phyloP scores from a whole-genome alignment of 31 red algal species.

The Porphyra umbilicalis region DNA sequence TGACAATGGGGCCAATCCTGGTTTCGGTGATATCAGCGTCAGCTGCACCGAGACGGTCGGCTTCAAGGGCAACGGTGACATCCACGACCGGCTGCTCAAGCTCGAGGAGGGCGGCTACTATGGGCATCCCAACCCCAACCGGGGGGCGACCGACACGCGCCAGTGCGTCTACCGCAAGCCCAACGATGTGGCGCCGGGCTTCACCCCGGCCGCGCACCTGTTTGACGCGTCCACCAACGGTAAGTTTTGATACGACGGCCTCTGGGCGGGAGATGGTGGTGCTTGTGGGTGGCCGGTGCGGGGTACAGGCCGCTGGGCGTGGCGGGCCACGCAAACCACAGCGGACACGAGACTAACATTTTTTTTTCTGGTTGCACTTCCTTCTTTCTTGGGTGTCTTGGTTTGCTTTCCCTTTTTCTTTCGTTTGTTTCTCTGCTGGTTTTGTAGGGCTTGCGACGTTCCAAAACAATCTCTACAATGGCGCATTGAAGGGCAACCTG shows the following conservation, averaged over 20 bases:
- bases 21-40: conserved; percentile 12
- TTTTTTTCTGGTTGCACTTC: no score
- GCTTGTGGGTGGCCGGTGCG: no score
- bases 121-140: conserved; percentile 66
- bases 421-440: no score
- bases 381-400: no score
- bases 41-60: conserved; percentile 15
- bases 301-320: no score
- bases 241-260: no score
- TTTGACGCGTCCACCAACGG: conserved; percentile 68
- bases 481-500: conserved; percentile 51
- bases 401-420: no score
- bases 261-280: no score
- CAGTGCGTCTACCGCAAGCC: conserved; percentile 53
- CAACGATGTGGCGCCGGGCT: conserved; percentile 13
- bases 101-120: conserved; percentile 37
- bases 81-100: conserved; percentile 28
- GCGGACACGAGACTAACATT: no score
- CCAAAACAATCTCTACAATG: conserved; percentile 59
- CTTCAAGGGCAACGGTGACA: neutral
- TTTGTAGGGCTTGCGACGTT: conserved; percentile 62
- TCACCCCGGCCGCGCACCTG: conserved; percentile 22
- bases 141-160: conserved; percentile 23
- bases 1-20: conserved; percentile 41
- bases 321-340: no score